Evolutionary conservation across 2,329 filamentous ascomycete species (phyloP), one percentile per base, ranked within the genome.

Genomic region (Mycosphaerella sp.): DNA sequence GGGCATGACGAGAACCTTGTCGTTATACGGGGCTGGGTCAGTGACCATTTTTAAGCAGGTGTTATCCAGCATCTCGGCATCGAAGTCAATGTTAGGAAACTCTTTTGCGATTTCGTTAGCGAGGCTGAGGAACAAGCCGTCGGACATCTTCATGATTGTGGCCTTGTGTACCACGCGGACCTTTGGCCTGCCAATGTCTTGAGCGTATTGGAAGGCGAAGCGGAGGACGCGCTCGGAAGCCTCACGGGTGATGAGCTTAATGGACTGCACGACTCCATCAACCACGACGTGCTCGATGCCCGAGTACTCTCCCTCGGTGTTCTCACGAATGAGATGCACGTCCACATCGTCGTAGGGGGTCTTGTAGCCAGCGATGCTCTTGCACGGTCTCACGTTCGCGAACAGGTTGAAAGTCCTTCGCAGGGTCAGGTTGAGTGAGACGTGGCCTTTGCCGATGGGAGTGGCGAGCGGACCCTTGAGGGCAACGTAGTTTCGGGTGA

Each of bases 141-240:
- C 93, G 70, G 86, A 91, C 88, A 96, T 95, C 84, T 98, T 98
- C 93, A 98, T 98, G 78, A 98, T 98, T 70, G 93, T 97, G 72
- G 93, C 93, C 83, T 98, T 98, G 86, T 98, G 93, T 59, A 97
- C 90, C 54, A 89, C 91, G 68, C 90, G 89, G 67, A 97, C 91
- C 86, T 96, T 96, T 71, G 84, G 90, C 79, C 88, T 87, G 75
- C 90, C 89, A 68, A 96, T 86, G 64, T 88, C 82, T 73, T 93
- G 81, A 64, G 93, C 93, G 72, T 98, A 89, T 78, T 98, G 91
- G 84, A 98, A 98, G 66, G 94, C 93, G 73, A 89, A 98, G 70
- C 90, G 86, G 62, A 97, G 83, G 49, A 98, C 93, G 65, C 93
- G 86, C 83, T 98, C 93, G 61, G 84, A 90, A 59, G 93, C 93